Base-by-base conservation (phyloP, 2,329 filamentous ascomycete genomes). In the Colletotrichum kahawae region DNA sequence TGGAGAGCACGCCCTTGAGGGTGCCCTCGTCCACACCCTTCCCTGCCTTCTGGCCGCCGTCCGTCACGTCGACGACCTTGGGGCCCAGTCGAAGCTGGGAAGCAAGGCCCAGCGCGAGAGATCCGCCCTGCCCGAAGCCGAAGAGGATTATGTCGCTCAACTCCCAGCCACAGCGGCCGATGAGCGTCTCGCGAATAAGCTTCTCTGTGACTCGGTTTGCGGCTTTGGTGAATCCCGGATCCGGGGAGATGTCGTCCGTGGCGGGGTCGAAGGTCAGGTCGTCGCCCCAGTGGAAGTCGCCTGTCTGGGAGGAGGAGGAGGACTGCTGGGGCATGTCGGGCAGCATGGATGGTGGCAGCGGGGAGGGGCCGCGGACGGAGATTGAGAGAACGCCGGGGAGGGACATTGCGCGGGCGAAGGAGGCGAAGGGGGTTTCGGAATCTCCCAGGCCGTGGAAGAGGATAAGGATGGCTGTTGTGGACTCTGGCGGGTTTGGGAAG, bases 401-500 rank as follows among this genome's bases (percentile, higher is more conserved):
- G 76, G 90, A 88, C 76, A 98, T 85, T 78, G 91, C 92, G 71
- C 88, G 87, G 24, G 92, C 94, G 76, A 98, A 93, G 59, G 85
- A 85, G 75, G 91, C 89, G 82, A 97, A 97, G 43, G 94, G 88
- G 4, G 82, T 80, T 75, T 95, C 90, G 38, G 90, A 92, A 85
- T 98, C 95, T 77, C 95, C 95, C 14, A 98, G 90, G 77, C 95
- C 95, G 83, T 98, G 95, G 73, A 98, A 91, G 67, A 98, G 90
- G 81, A 98, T 85, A 76, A 98, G 91, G 78, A 97, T 88, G 79
- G 96, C 93, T 57, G 92, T 94, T 12, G 93, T 91, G 14, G 90
- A 90, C 76, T 93, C 91, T 48, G 90, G 85, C 27, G 90, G 88
- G 33, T 86, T 82, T 56, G 89, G 89, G 80, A 86, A 89, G 78